Evolutionary conservation across 352 stramenopile genomes (phyloP), one percentile per base, ranked within the genome.

Genomic region (Phytophthora syringae): DNA sequence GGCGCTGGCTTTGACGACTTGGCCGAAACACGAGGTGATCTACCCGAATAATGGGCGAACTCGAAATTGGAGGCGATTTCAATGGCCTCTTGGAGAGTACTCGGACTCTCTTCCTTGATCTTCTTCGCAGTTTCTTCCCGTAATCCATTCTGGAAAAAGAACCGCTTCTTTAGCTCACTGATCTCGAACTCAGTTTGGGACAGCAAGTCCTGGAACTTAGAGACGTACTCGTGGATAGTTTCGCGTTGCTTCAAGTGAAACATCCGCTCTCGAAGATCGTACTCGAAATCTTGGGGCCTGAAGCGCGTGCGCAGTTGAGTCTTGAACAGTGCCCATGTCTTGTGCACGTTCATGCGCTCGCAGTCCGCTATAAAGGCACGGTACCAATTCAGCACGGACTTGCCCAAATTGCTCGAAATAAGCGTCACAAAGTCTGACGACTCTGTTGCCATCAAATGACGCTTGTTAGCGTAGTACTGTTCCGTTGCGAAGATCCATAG

Each of bases 81-180:
- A 34, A 63, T 52, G 22, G 52, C 47, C 6, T 69, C 20, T 24
- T 56, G 22, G 2, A 64, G 60, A 6, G 60, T 58, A 15, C 6
- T 16, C 13, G 52, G 36, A 64, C 60, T 69, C 16, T 58, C 45
- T 52, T 64, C 52, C n/a, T 70, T 70, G 44, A 64, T 64, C 55
- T 66, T 66, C 18, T 20, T 64, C 5, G 32, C 44, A 0, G 55
- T 71, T 36, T 58, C 63, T 60, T 50, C 40, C 5, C 50, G 25
- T 43, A 66, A 50, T 24, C 40, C 43, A 40, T 58, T 54, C 25
- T 71, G 63, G 36, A 71, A 71, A 30, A 43, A 66, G 49, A 66
- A 71, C 21, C 61, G 53, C 28, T 64, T 67, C 50, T 61, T 50
- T 20, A 61, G 11, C 21, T 60, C 59, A 32, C 27, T 54, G 15